Evolutionary conservation across 23 red algal species (phyloP), one percentile per base, ranked within the genome.

Genomic region (Pyropia haitanensis): DNA sequence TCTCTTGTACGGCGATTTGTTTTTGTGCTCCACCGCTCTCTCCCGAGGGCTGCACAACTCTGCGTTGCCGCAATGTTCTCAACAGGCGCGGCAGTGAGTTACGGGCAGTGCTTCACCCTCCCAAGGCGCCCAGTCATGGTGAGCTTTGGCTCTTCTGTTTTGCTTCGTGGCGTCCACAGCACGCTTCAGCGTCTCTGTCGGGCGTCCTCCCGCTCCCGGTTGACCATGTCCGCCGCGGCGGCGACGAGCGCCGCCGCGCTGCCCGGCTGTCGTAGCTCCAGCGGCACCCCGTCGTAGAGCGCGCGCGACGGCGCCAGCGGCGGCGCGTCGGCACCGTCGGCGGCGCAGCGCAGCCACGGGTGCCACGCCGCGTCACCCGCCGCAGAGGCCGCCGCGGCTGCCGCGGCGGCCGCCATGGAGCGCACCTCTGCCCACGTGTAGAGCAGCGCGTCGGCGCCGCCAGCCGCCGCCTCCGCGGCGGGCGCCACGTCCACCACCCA

Each of bases 401-500:
- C 30, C 30, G 39, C 39, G 39, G 39, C 39, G 8, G 4, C 39
- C 5, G 39, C 13, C 39, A 46, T 46, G 39, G 39, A 10, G 1
- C 10, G 39, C 49, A 86, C 51, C 51, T 86, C 80, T 39, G 54
- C 27, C 80, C 80, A 86, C 5, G 13, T 51, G 70, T 66, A 86
- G 25, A 86, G 25, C 5, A 74, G 56, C 15, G 57, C 61, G 17
- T 86, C 61, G 20, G 13, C 39, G 39, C 39, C 39, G 39, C 4
- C 39, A 13, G 39, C 71, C 3, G 20, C 60, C 6, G 24, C 71
- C 3, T 53, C 60, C 6, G 24, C 80, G 61, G 70, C 68, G n/a
- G 39, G 13, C 18, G 44, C 80, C 20, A 86, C 73, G 44, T 86
- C 80, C 50, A 86, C 63, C 30, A 86, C 50, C 70, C 70, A 86